Percentiles rank a stretch among this genome's conserved stretches.
Evolutionary conservation across 257 asterid genomes (phyloP).

Genomic region (Scutellaria baicalensis): DNA sequence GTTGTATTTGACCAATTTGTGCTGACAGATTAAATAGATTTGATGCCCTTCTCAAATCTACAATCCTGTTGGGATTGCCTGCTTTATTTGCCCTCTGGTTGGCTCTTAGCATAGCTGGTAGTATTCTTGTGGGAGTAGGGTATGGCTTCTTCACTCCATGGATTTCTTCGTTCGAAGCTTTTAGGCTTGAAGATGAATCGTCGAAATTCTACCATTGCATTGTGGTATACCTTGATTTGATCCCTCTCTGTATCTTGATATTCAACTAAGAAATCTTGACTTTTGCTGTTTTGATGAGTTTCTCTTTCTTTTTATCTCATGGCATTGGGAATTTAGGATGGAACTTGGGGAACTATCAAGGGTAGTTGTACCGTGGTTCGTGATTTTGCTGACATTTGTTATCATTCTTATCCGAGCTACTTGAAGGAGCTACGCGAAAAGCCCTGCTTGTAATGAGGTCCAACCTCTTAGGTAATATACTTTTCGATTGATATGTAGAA

Average conservation of each 20-base stretch:
- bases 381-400: slow-evolving; percentile 89
- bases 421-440: slow-evolving; percentile 61
- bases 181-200: slow-evolving; percentile 51
- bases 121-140: slow-evolving; percentile 77
- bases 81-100: slow-evolving; percentile 74
- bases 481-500: neutral
- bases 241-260: neutral
- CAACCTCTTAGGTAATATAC: slow-evolving; percentile 66
- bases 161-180: slow-evolving; percentile 92
- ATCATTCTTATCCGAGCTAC: slow-evolving; percentile 61
- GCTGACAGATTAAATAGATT: slow-evolving; percentile 57
- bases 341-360: slow-evolving; percentile 79
- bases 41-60: slow-evolving; percentile 75
- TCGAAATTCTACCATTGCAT: slow-evolving; percentile 56
- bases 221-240: slow-evolving; percentile 38
- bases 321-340: slow-evolving; percentile 49
- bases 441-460: slow-evolving; percentile 37
- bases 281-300: neutral
- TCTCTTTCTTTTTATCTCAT: neutral
- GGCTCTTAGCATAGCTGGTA: slow-evolving; percentile 76
- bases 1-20: neutral
- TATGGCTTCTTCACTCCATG: slow-evolving; percentile 93
- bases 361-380: slow-evolving; percentile 86
- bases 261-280: neutral
- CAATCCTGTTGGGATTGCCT: slow-evolving; percentile 73